Conservation (phyloP, 306 rosid species). For the Prunus mume region DNA sequence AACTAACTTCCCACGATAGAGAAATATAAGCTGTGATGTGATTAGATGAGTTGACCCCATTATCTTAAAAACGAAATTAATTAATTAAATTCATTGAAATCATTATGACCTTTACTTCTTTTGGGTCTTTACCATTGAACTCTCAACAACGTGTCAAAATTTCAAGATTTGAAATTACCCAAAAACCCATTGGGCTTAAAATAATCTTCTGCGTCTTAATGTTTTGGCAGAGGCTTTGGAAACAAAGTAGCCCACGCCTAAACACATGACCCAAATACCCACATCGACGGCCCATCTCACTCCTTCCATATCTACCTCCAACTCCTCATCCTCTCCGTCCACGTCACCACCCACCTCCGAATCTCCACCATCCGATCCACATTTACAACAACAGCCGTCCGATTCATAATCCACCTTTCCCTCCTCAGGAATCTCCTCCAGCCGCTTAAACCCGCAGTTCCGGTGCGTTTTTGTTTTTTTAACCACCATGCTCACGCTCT, state of each 20-base stretch:
- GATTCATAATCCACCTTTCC: conserved; percentile 22
- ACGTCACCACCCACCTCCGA: background rate
- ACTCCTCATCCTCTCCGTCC: conserved; percentile 1
- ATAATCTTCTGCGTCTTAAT: conserved; percentile 31
- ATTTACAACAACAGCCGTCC: conserved; percentile 20
- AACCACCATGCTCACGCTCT: conserved; percentile 32
- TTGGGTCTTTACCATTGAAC: background rate
- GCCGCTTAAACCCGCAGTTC: conserved; percentile 18
- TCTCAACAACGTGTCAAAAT: background rate
- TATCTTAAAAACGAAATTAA: background rate
- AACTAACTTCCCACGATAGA: background rate
- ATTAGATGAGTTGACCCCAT: background rate
- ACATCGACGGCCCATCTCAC: conserved; percentile 47
- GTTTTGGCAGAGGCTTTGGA: conserved; percentile 42
- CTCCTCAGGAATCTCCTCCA: conserved; percentile 53
- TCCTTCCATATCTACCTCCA: conserved; percentile 32
- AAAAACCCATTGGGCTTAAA: conserved; percentile 6
- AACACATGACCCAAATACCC: conserved; percentile 58
- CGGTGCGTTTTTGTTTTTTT: conserved; percentile 15
- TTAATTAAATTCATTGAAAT: background rate
- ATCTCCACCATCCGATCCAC: conserved; percentile 20
- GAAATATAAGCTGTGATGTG: background rate
- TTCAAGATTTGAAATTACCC: background rate
- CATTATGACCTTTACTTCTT: background rate
- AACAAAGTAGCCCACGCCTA: conserved; percentile 52